Percentiles rank a stretch among this genome's conserved stretches.
These are phyloP conservation scores for Odontarrhena argentea DNA, from an alignment of 345 rosid species.

Conservation along the genomic window DNA sequence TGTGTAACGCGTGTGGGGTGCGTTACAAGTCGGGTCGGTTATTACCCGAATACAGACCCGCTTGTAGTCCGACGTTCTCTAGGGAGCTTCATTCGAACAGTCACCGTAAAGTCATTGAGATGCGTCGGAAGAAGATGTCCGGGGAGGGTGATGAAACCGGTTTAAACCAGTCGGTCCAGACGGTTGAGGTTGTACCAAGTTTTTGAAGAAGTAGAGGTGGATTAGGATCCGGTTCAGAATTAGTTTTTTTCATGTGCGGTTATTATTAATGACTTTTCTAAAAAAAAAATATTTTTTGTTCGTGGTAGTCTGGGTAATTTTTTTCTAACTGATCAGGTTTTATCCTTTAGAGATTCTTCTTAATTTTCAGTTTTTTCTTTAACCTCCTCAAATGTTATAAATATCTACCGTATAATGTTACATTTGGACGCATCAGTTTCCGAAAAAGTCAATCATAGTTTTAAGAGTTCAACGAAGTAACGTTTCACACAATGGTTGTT, in stretches of 20 bases:
- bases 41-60: constrained; percentile 52
- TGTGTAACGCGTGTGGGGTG: constrained; percentile 56
- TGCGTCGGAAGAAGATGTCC: constrained; percentile 33
- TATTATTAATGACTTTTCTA: not conserved
- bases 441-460: too few species aligned
- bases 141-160: constrained; percentile 34
- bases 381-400: too few species aligned
- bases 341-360: not conserved
- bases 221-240: constrained; percentile 34
- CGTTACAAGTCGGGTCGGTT: constrained; percentile 50
- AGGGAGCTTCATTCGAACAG: constrained; percentile 40
- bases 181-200: constrained; percentile 44
- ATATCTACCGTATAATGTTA: too few species aligned
- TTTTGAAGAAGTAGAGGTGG: constrained; percentile 43
- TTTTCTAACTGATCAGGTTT: constrained; percentile 3
- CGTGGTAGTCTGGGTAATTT: constrained; percentile 14
- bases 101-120: constrained; percentile 42
- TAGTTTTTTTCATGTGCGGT: constrained; percentile 1
- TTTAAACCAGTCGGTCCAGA: constrained; percentile 22
- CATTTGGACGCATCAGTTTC: too few species aligned
- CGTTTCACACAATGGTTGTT: not conserved
- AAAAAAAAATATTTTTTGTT: not conserved
- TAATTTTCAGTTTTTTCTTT: not conserved
- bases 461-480: too few species aligned
- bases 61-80: constrained; percentile 50